phyloP scores from a whole-genome alignment of 345 rosid species.

The Populus davidiana region DNA sequence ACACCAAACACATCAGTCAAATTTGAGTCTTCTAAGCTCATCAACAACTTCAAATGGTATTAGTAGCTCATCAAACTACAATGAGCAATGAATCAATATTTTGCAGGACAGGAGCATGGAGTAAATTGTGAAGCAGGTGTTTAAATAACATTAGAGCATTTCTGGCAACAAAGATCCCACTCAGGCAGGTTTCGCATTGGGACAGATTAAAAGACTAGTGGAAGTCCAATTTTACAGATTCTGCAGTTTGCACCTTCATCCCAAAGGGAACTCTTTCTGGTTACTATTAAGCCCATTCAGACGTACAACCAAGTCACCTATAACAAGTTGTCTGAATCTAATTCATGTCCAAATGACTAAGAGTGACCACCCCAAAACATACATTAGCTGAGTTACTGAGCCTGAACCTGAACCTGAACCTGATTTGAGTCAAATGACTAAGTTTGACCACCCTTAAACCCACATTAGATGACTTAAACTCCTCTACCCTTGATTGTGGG shows the following conservation, averaged over 20 bases:
- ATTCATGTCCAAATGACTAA: background rate
- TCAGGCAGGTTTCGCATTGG: background rate
- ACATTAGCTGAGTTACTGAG: no score
- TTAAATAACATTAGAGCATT: background rate
- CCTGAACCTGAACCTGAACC: background rate
- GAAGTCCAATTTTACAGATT: background rate
- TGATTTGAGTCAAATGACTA: background rate
- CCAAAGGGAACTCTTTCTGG: background rate
- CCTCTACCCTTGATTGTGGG: background rate
- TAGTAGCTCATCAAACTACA: background rate
- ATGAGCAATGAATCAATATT: background rate
- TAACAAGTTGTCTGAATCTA: background rate
- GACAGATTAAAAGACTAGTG: background rate
- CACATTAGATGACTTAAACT: background rate
- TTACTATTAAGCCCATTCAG: background rate
- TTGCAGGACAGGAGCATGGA: background rate
- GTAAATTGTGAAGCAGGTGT: background rate
- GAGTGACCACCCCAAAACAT: no score
- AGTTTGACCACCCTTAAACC: background rate
- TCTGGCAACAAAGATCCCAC: background rate
- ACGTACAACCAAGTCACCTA: background rate
- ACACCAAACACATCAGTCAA: background rate
- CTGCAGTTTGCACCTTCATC: background rate
- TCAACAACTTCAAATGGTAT: background rate
- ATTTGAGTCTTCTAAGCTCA: background rate